Percentiles rank a stretch among this genome's conserved stretches.
These are phyloP conservation scores for Penicillium subrubescens DNA, from an alignment of 495 filamentous ascomycete species.

Conservation along the genomic window DNA sequence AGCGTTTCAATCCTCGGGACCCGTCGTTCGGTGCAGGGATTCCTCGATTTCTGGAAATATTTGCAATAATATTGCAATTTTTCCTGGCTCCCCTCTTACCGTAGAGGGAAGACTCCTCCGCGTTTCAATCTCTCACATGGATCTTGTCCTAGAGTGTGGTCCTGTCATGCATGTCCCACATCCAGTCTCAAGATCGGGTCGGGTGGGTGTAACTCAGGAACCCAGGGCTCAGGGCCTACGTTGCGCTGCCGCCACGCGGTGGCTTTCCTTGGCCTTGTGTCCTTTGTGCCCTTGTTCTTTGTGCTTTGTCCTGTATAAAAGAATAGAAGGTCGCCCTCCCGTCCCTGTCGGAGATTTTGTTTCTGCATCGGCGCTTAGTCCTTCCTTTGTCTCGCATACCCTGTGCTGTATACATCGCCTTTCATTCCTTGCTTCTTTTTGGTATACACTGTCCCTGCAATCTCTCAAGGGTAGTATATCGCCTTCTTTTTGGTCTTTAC, in stretches of 20 bases:
- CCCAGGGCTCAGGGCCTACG: conserved; percentile 8
- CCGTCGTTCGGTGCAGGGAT: conserved; percentile 20
- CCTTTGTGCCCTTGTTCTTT: conserved; percentile 5
- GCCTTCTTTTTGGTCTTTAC: not conserved
- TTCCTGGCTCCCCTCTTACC: conserved; percentile 9
- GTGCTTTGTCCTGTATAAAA: conserved; percentile 11
- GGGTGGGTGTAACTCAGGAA: conserved; percentile 27
- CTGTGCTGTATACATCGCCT: conserved; percentile 9
- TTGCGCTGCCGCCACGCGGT: conserved; percentile 20
- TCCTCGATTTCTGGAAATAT: not conserved
- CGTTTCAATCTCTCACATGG: conserved; percentile 29
- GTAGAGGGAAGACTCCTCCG: conserved; percentile 18
- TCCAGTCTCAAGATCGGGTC: conserved; percentile 37
- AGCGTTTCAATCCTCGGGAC: conserved; percentile 18
- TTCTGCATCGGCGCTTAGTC: conserved; percentile 9
- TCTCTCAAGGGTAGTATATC: conserved; percentile 11
- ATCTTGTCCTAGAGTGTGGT: conserved; percentile 7
- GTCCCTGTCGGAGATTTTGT: not conserved
- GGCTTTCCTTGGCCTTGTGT: conserved; percentile 9
- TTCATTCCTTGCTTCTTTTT: conserved; percentile 19
- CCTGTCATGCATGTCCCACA: conserved; percentile 27
- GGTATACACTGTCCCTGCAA: conserved; percentile 14
- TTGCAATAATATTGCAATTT: not conserved
- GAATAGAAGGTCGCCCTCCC: not conserved
- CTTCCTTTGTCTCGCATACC: conserved; percentile 15